Evolutionary conservation across 805 yeast species (phyloP), one percentile per base, ranked within the genome.

Genomic region (Saccharomycopsis selenospora): DNA sequence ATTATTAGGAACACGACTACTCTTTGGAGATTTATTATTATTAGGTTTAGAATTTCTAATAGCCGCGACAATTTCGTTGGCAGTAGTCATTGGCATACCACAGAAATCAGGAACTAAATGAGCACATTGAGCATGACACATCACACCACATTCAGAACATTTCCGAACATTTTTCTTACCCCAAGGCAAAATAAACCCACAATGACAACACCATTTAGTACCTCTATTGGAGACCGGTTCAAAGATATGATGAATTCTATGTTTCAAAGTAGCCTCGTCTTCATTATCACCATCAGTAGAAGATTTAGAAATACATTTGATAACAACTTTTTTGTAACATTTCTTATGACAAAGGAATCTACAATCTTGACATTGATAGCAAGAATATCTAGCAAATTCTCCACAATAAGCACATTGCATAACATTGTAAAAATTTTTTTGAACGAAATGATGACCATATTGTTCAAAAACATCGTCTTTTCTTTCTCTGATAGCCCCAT

Each of bases 181-280:
- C 84, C 96, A 83, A 14, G 99, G 98, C 54, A 93, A 72, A 46
- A 93, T 81, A 62, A 88, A 88, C 53, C 99, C 99, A 75, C 99
- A 93, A 64, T 93, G 99, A 59, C 98, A 93, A 68, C 99, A 93
- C 99, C 99, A 93, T 62, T 91, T 90, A 2, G 99, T 95, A 59
- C 96, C 95, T 66, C 89, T 82, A 61, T 93, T 93, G 14, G 93
- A 76, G 24, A 80, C 78, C n/a, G 91, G 90, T 56, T 86, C 96
- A 64, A 91, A 91, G 63, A 96, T 79, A 64, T 93, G 99, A 29
- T 99, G 99, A 57, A 93, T 93, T 56, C 95, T 85, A 65, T 93
- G 98, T 60, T 93, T 93, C 64, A 93, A 76, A 64, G 86, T 82
- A 20, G 85, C 77, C 56, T 82, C 91, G 61, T 83, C 89, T 2